Evolutionary conservation across 2,329 filamentous ascomycete species (phyloP).

Genomic region (Fusarium buharicum): DNA sequence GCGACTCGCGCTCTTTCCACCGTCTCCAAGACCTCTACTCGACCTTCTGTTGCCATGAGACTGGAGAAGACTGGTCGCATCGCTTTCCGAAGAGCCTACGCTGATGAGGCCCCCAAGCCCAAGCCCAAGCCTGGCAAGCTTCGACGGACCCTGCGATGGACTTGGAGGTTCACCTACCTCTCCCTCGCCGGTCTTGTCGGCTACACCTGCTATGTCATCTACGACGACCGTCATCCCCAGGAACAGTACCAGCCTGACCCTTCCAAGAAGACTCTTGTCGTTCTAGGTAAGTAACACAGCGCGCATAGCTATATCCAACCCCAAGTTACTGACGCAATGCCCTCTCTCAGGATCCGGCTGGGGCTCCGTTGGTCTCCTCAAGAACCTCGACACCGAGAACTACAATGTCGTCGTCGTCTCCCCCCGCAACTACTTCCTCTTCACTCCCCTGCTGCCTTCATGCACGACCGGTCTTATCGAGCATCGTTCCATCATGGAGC

Average conservation of each 20-base stretch:
- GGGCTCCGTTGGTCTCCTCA: slow-evolving; percentile 93
- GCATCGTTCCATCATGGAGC: slow-evolving; percentile 99
- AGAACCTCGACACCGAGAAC: slow-evolving; percentile 98
- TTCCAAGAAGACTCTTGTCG: slow-evolving; percentile 94
- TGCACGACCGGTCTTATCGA: slow-evolving; percentile 98
- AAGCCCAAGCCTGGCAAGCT: slow-evolving; percentile 68
- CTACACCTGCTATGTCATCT: slow-evolving; percentile 83
- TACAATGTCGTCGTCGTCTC: slow-evolving; percentile 99
- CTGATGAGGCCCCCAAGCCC: slow-evolving; percentile 61
- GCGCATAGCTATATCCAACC: slow-evolving; percentile 19
- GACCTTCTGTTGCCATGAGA: slow-evolving; percentile 50
- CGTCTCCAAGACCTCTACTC: slow-evolving; percentile 44
- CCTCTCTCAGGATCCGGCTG: slow-evolving; percentile 82
- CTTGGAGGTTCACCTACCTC: slow-evolving; percentile 85
- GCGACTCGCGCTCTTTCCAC: slow-evolving; percentile 51
- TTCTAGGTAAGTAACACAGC: slow-evolving; percentile 75
- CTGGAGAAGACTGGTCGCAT: slow-evolving; percentile 52
- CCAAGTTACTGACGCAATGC: slow-evolving; percentile 40
- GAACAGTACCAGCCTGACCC: slow-evolving; percentile 85
- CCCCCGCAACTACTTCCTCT: slow-evolving; percentile 99
- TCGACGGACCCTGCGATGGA: slow-evolving; percentile 76
- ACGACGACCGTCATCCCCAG: slow-evolving; percentile 80
- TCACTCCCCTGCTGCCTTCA: slow-evolving; percentile 95
- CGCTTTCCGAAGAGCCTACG: slow-evolving; percentile 59
- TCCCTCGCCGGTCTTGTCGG: slow-evolving; percentile 74